A percentile compares a stretch with the other conserved stretches of the same genome.
phyloP scores from a whole-genome alignment of 2,329 filamentous ascomycete genomes.

The Spiromastix sp. region DNA sequence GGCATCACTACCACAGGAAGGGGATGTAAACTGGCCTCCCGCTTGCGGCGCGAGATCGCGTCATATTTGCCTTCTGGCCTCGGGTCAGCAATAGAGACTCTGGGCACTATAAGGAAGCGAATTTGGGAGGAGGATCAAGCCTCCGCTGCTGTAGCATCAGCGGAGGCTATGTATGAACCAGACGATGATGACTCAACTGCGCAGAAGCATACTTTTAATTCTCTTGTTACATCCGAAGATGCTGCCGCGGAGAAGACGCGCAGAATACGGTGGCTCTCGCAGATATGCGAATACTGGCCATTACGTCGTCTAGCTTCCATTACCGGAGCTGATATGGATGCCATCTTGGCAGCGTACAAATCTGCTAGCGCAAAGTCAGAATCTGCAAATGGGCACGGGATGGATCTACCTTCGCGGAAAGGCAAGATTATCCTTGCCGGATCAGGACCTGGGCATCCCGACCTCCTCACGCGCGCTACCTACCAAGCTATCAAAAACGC shows the following conservation, averaged over 20 bases:
- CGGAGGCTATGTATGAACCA: constrained; percentile 32
- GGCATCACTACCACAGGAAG: constrained; percentile 92
- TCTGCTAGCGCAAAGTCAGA: constrained; percentile 13
- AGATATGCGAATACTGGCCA: constrained; percentile 99
- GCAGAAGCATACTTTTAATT: constrained; percentile 77
- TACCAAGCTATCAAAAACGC: constrained; percentile 38
- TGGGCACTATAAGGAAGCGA: constrained; percentile 61
- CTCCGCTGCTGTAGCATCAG: constrained; percentile 33
- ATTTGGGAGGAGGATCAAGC: constrained; percentile 65
- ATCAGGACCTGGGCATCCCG: constrained; percentile 84
- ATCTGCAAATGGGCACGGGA: constrained; percentile 5
- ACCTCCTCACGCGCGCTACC: constrained; percentile 64
- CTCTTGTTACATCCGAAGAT: constrained; percentile 60
- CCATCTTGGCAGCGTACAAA: constrained; percentile 62
- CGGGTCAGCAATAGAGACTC: constrained; percentile 62
- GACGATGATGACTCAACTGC: constrained; percentile 38
- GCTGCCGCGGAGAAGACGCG: constrained; percentile 63
- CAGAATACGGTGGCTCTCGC: constrained; percentile 83
- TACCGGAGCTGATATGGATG: constrained; percentile 66
- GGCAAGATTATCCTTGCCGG: constrained; percentile 82
- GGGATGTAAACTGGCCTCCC: constrained; percentile 84
- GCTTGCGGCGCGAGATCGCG: constrained; percentile 80
- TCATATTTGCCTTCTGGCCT: constrained; percentile 65
- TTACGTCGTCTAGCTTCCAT: constrained; percentile 70
- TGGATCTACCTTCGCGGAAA: constrained; percentile 20